phyloP scores from a whole-genome alignment of 345 rosid genomes.

The Lumnitzera littorea region DNA sequence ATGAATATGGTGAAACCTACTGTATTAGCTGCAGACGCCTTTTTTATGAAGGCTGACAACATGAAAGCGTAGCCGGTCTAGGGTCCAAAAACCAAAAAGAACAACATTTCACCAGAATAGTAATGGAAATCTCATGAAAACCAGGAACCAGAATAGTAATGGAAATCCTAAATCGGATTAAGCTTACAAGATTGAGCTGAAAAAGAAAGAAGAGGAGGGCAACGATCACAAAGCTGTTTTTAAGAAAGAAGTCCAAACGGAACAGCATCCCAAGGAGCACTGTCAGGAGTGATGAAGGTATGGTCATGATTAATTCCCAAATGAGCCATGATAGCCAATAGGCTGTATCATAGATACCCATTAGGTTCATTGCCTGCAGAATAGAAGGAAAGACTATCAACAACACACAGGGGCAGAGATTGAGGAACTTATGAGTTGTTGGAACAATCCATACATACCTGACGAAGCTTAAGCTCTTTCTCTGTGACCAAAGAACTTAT shows the following conservation, averaged over 20 bases:
- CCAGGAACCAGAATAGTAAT: too few relatives aligned
- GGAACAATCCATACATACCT: constrained; percentile 28
- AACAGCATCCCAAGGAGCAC: constrained; percentile 91
- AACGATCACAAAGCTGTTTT: constrained; percentile 65
- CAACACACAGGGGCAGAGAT: too few relatives aligned
- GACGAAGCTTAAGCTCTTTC: constrained; percentile 96
- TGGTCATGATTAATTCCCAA: constrained; percentile 66
- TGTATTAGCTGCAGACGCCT: constrained; percentile 70
- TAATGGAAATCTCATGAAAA: too few relatives aligned
- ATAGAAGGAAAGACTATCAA: neutral
- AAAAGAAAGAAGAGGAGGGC: constrained; percentile 74
- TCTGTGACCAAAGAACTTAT: constrained; percentile 65
- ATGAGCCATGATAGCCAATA: constrained; percentile 86
- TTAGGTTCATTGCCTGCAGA: constrained; percentile 73
- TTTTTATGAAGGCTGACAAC: constrained; percentile 78
- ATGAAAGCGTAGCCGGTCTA: constrained; percentile 79
- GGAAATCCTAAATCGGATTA: too few relatives aligned
- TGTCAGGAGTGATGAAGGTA: constrained; percentile 62
- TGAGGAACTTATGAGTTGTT: too few relatives aligned
- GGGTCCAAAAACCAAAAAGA: neutral
- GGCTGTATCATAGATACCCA: constrained; percentile 85
- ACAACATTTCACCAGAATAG: too few relatives aligned
- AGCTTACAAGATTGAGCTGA: constrained; percentile 70
- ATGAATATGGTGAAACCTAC: constrained; percentile 73
- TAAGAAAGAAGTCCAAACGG: constrained; percentile 82